Percentiles rank a stretch among this genome's conserved stretches.
Evolutionary conservation across 2,329 filamentous ascomycete genomes (phyloP).

Genomic region (Cercospora nicotianae): DNA sequence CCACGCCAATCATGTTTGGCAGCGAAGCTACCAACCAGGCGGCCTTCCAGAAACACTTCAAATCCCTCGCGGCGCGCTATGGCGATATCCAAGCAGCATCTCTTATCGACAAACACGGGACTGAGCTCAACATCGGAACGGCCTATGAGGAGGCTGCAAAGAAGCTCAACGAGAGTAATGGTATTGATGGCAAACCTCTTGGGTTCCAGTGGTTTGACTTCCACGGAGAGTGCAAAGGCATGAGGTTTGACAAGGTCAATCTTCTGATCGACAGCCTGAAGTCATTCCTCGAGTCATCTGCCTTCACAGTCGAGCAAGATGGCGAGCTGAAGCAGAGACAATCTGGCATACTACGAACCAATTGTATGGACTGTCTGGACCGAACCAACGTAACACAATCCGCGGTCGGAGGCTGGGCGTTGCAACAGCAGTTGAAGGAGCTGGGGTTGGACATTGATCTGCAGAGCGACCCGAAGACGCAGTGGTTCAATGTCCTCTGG

Average conservation of each 20-base stretch:
- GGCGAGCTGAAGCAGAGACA: conserved; percentile 54
- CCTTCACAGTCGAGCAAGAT: conserved; percentile 64
- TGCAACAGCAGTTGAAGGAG: conserved; percentile 74
- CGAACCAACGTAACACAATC: conserved; percentile 95
- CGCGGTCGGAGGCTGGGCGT: conserved; percentile 77
- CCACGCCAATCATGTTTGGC: conserved; percentile 77
- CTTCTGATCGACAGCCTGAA: conserved; percentile 71
- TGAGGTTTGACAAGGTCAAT: conserved; percentile 96
- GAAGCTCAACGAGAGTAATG: conserved; percentile 63
- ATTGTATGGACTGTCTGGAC: conserved; percentile 98
- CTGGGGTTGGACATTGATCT: conserved; percentile 75
- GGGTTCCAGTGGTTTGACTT: conserved; percentile 98
- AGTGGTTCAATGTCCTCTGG: conserved; percentile 94
- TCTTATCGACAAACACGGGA: conserved; percentile 83
- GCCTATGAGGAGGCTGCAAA: conserved; percentile 70
- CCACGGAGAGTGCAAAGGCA: conserved; percentile 84
- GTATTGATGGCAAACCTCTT: conserved; percentile 55
- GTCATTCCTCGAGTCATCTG: conserved; percentile 65
- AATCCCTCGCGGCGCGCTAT: conserved; percentile 67
- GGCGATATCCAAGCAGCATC: conserved; percentile 76
- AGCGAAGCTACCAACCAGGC: conserved; percentile 74
- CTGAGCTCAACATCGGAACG: conserved; percentile 75
- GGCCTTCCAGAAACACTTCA: conserved; percentile 79
- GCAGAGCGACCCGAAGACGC: conserved; percentile 73
- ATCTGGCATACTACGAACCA: conserved; percentile 80